Base-by-base conservation (phyloP, 2,329 filamentous ascomycete genomes). In the Zarea fungicola region DNA sequence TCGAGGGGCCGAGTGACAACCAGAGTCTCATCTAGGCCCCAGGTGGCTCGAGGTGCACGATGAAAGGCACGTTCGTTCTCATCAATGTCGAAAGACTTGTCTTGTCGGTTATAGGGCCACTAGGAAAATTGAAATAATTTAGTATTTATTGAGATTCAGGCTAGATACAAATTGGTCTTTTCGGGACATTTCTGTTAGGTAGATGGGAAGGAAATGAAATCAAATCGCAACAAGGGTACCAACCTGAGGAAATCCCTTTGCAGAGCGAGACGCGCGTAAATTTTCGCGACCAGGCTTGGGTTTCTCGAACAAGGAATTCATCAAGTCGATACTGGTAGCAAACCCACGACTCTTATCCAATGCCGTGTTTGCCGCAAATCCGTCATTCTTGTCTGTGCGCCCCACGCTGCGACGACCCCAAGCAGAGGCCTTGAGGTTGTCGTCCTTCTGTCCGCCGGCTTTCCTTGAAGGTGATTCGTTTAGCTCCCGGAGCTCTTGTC, bases 301-400 rank as follows among this genome's bases (percentile, higher is more conserved):
- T 67, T 85, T 81, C 65, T 87, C 86, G 68, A 95, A 96, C 49
- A 96, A 74, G 41, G 89, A 95, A 64, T 95, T 92, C 89, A 96
- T 96, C 64, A 96, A 74, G 72, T 96, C 93, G 69, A 97, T 95
- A 61, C 87, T 91, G 18, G 87, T 96, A 18, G 83, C 80, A 66
- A 96, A 92, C 1, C 85, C 84, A 55, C 81, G 80, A 47, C 77
- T 74, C 57, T 80, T 76, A 32, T 69, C 66, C 57, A 62, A 37
- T 13, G 49, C 44, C 35, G 57, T 59, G 52, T 58, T 62, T 37
- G 61, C 59, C 18, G 58, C 56, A 40, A 61, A 53, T 34, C 56
- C 59, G 48, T 62, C 58, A 51, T 56, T 52, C 53, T 56, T 61
- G 39, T 63, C 60, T 14, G 58, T 50, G 51, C 61, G 62, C 37